Evolutionary conservation across 331 rosid species (phyloP), one percentile per base, ranked within the genome.

Genomic region (Quercus phellos): DNA sequence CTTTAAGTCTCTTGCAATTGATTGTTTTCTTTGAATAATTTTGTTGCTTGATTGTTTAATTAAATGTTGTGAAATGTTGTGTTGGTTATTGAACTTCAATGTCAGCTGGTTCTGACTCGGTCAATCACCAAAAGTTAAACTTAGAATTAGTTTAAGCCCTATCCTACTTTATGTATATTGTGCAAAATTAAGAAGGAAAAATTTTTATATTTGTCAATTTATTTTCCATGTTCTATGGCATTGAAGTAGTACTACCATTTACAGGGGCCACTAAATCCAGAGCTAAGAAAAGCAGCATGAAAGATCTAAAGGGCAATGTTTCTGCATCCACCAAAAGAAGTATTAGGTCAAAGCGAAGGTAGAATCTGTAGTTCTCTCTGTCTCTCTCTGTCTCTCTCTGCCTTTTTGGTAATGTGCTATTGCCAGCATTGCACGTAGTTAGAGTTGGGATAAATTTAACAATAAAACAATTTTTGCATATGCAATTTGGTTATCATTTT

Each of bases 201-300:
- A 10, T 0, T 75, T 51, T 26, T 73, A 59, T 55, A 17, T 18
- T 34, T 71, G 27, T 38, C 14, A 35, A 64, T 38, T 74, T 71
- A 22, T 63, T 51, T 22, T 30, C n/a, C 51, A 24, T 29, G 72
- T 42, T 26, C 35, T 68, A 78, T 70, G 79, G 35, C 8, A 66
- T 73, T 77, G 54, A 67, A 69, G 46, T 21, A 30, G 46, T 21
- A 26, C 35, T 81, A 7, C 29, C n/a, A 30, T 46, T 90, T 60
- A 74, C 80, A 88, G 91, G 87, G 74, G 66, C 68, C 74, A 73
- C 74, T 14, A 85, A 81, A 42, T 77, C 86, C 73, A 82, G 77
- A 87, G 72, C 84, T 58, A 90, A 72, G 82, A 86, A 83, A 77
- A 85, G 83, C 87, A 80, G 17, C 81, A 70, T 70, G 68, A 88